Percentiles rank a stretch among this genome's conserved stretches.
phyloP scores from a whole-genome alignment of 148 eudicot species.

The Vaccinium darrowii region DNA sequence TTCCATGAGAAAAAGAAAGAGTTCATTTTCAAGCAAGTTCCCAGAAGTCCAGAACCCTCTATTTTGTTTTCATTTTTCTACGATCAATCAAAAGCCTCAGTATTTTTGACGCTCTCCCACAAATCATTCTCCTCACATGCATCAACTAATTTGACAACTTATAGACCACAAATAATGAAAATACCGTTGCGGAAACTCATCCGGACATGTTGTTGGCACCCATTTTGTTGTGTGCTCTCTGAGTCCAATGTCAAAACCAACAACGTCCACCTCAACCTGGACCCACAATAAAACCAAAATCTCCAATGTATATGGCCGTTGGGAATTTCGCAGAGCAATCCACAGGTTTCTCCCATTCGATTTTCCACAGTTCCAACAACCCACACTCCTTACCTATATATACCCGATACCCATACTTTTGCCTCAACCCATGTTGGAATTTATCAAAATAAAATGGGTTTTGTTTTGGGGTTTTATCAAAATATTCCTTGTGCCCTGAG shows the following conservation, averaged over 20 bases:
- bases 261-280: not conserved
- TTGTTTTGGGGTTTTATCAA: too few relatives aligned
- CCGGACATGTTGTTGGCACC: not conserved
- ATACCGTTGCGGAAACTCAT: too few relatives aligned
- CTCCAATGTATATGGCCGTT: not conserved
- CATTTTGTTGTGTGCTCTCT: not conserved
- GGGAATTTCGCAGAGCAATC: not conserved
- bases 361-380: slow-evolving; percentile 16
- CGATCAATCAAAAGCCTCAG: not conserved
- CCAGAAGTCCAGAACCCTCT: not conserved
- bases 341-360: not conserved
- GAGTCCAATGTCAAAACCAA: not conserved
- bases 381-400: not conserved
- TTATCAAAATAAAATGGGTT: too few relatives aligned
- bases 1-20: not conserved
- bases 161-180: too few relatives aligned
- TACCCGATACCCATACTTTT: not conserved
- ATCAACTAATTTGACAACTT: too few relatives aligned
- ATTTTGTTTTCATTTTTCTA: slow-evolving; percentile 12
- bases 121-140: too few relatives aligned
- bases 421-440: not conserved
- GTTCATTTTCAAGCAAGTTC: not conserved
- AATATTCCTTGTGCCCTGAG: too few relatives aligned
- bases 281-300: not conserved
- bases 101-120: too few relatives aligned